phyloP scores from a whole-genome alignment of 257 asterid genomes.

The Nicotiana paniculata region DNA sequence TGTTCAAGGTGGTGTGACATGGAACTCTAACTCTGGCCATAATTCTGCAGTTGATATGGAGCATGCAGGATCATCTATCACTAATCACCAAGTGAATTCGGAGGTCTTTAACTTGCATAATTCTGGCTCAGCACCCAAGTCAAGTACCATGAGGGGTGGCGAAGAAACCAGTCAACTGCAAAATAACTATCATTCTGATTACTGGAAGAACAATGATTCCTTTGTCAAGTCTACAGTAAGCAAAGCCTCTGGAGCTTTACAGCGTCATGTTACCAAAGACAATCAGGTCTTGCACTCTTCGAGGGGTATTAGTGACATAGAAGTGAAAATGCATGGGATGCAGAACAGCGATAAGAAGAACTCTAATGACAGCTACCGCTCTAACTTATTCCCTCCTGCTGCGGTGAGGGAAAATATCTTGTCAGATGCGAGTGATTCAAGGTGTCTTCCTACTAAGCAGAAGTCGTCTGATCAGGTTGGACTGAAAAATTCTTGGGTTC shows the following conservation, averaged over 20 bases:
- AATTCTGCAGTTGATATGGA: constrained; percentile 34
- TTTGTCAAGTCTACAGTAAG: constrained; percentile 34
- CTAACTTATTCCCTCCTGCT: constrained; percentile 49
- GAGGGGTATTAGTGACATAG: constrained; percentile 21
- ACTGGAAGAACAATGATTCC: constrained; percentile 53
- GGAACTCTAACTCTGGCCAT: constrained; percentile 46
- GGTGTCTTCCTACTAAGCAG: constrained; percentile 42
- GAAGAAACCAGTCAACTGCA: constrained; percentile 43
- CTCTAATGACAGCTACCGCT: constrained; percentile 56
- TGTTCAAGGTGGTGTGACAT: constrained; percentile 26
- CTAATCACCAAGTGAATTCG: constrained; percentile 30
- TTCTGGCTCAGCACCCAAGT: constrained; percentile 28
- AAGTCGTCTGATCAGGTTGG: constrained; percentile 44
- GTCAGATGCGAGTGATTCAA: constrained; percentile 51
- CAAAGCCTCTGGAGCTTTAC: constrained; percentile 35
- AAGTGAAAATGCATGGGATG: constrained; percentile 32
- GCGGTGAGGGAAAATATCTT: constrained; percentile 45
- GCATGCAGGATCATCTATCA: constrained; percentile 26
- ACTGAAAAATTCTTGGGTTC: constrained; percentile 37
- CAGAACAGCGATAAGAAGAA: constrained; percentile 43
- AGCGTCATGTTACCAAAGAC: constrained; percentile 29
- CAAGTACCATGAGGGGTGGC: constrained; percentile 30
- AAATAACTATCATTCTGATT: constrained; percentile 37
- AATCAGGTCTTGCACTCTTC: constrained; percentile 22
- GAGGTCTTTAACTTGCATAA: constrained; percentile 38